A percentile compares a stretch with the other conserved stretches of the same genome.
Evolutionary conservation across 345 rosid genomes (phyloP).

Genomic region (Excoecaria cochinchinensis): DNA sequence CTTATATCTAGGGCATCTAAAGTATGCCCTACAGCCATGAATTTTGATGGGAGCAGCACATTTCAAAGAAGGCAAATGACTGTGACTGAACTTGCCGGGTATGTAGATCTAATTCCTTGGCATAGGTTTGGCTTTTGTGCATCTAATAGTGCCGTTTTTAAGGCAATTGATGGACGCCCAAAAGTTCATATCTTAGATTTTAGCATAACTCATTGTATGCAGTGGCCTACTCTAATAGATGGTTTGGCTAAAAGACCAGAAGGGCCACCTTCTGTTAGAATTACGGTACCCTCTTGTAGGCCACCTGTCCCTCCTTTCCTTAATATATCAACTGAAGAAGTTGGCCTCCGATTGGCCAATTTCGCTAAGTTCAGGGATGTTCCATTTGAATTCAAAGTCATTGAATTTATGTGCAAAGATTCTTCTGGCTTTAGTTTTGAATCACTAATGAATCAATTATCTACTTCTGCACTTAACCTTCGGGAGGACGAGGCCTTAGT

Average conservation of each 20-base stretch:
- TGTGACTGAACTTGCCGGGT: constrained; percentile 65
- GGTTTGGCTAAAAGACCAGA: constrained; percentile 59
- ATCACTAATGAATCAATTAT: constrained; percentile 38
- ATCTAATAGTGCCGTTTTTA: constrained; percentile 51
- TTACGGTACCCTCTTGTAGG: constrained; percentile 51
- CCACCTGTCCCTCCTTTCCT: constrained; percentile 63
- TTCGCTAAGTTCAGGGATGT: constrained; percentile 56
- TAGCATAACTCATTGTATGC: constrained; percentile 71
- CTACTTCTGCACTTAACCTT: constrained; percentile 31
- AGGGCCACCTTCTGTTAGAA: constrained; percentile 63
- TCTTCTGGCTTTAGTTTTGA: constrained; percentile 30
- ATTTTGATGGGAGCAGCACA: constrained; percentile 38
- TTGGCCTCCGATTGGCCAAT: constrained; percentile 54
- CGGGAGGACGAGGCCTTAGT: constrained; percentile 57
- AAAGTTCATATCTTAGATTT: constrained; percentile 63
- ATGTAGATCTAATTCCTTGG: constrained; percentile 77
- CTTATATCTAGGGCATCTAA: constrained; percentile 60
- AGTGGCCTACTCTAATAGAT: constrained; percentile 73
- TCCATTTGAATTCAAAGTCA: constrained; percentile 51
- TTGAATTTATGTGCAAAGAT: constrained; percentile 24
- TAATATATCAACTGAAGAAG: constrained; percentile 47
- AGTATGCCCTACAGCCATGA: constrained; percentile 51
- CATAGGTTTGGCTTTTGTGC: constrained; percentile 70
- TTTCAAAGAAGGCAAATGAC: constrained; percentile 44
- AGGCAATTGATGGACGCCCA: constrained; percentile 45